These are phyloP conservation scores for Verticillium alfalfae DNA, from an alignment of 2,329 filamentous ascomycete species.

Conservation along the genomic window DNA sequence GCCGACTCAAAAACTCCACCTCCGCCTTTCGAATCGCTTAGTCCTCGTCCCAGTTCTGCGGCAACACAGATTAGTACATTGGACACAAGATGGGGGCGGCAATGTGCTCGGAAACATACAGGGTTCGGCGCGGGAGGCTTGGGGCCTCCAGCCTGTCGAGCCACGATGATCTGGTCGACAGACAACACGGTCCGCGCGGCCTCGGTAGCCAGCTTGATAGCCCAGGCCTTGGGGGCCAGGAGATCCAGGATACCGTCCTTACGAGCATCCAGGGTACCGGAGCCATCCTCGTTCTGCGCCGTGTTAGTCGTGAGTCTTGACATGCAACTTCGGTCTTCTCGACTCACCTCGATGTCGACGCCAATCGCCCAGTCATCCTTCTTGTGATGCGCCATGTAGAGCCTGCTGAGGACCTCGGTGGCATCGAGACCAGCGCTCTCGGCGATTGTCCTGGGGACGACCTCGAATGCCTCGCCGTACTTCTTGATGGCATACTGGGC, in stretches of 20 bases:
- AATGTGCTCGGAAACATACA: slow-evolving; percentile 26
- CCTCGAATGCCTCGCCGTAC: slow-evolving; percentile 95
- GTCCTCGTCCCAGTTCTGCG: slow-evolving; percentile 59
- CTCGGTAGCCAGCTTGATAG: slow-evolving; percentile 94
- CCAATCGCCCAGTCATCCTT: slow-evolving; percentile 85
- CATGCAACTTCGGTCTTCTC: neutral
- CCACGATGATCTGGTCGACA: slow-evolving; percentile 98
- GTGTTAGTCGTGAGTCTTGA: slow-evolving; percentile 9
- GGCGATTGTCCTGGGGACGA: slow-evolving; percentile 87
- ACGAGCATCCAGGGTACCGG: slow-evolving; percentile 78
- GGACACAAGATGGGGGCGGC: neutral
- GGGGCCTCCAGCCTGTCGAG: slow-evolving; percentile 91
- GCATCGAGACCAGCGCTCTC: slow-evolving; percentile 95
- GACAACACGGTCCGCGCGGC: slow-evolving; percentile 89
- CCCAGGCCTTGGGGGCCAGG: slow-evolving; percentile 89
- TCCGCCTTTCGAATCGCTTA: slow-evolving; percentile 23
- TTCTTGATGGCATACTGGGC: slow-evolving; percentile 97
- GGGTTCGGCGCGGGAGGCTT: slow-evolving; percentile 95
- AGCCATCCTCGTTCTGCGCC: slow-evolving; percentile 64
- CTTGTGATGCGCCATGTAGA: slow-evolving; percentile 91
- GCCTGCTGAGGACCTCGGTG: slow-evolving; percentile 86
- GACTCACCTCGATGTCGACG: slow-evolving; percentile 76
- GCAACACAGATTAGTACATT: slow-evolving; percentile 18
- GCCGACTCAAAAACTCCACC: slow-evolving; percentile 11
- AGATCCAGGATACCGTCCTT: slow-evolving; percentile 89